Evolutionary conservation across 2,329 filamentous ascomycete species (phyloP).

Genomic region (Didymella glomerata): DNA sequence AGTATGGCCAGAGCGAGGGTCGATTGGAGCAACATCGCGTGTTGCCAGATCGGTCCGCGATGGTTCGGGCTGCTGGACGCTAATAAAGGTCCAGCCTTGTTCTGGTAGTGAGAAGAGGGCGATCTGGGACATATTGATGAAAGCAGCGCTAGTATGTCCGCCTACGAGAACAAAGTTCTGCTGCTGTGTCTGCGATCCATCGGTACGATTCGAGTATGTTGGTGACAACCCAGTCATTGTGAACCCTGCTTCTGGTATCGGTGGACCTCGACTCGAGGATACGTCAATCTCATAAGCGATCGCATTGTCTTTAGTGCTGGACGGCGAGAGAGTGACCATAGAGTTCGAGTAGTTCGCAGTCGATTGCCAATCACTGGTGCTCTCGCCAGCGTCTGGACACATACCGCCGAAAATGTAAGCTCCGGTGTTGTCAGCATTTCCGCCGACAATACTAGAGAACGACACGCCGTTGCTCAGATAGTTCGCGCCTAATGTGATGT

Average conservation of each 20-base stretch:
- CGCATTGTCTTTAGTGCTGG: conserved; percentile 45
- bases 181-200: conserved; percentile 72
- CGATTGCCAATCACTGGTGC: conserved; percentile 65
- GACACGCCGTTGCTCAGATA: conserved; percentile 69
- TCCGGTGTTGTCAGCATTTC: conserved; percentile 61
- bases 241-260: conserved; percentile 86
- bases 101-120: conserved; percentile 88
- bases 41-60: conserved; percentile 66
- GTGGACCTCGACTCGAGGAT: conserved; percentile 66
- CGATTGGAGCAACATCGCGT: conserved; percentile 61
- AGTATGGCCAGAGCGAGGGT: conserved; percentile 89
- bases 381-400: conserved; percentile 65
- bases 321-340: conserved; percentile 73
- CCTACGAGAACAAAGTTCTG: conserved; percentile 83
- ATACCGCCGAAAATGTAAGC: conserved; percentile 89
- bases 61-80: conserved; percentile 61
- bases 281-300: conserved; percentile 58
- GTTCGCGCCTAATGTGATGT: conserved; percentile 58
- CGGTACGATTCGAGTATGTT: conserved; percentile 72
- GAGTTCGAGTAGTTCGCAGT: conserved; percentile 79
- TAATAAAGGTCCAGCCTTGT: conserved; percentile 83
- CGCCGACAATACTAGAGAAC: conserved; percentile 70
- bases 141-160: conserved; percentile 82
- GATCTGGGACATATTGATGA: conserved; percentile 93
- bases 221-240: conserved; percentile 77